Conservation (phyloP, 345 rosid genomes). For the Clarkia xantiana region DNA sequence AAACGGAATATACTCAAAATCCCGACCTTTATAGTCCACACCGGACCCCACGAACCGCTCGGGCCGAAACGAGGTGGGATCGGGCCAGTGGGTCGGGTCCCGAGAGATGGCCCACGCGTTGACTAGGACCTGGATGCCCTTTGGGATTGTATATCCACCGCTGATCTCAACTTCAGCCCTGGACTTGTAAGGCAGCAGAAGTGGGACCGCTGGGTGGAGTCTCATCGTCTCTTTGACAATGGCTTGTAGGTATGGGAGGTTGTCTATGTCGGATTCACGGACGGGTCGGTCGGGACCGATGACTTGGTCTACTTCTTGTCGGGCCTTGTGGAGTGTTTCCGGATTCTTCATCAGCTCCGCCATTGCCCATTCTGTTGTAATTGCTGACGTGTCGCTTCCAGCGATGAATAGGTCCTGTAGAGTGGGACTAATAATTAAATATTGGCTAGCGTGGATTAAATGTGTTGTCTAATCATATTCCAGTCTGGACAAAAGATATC, state of each 20-base stretch:
- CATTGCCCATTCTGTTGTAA: slow-evolving; percentile 24
- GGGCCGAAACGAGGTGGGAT: slow-evolving; percentile 8
- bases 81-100: slow-evolving; percentile 11
- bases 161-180: slow-evolving; percentile 5
- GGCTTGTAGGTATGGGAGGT: slow-evolving; percentile 10
- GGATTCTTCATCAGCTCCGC: slow-evolving; percentile 8
- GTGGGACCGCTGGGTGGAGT: slow-evolving; percentile 14
- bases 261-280: slow-evolving; percentile 14
- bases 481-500: too few relatives aligned
- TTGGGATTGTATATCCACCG: slow-evolving; percentile 10
- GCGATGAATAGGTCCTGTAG: slow-evolving; percentile 15
- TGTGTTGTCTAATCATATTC: not conserved
- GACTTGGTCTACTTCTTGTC: slow-evolving; percentile 5
- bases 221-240: slow-evolving; percentile 12
- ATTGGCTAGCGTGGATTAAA: too few relatives aligned
- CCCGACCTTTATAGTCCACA: slow-evolving; percentile 9
- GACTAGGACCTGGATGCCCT: slow-evolving; percentile 15
- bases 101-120: slow-evolving; percentile 17
- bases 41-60: slow-evolving; percentile 11
- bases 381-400: slow-evolving; percentile 17
- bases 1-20: slow-evolving; percentile 16
- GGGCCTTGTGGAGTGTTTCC: slow-evolving; percentile 4
- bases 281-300: slow-evolving; percentile 7
- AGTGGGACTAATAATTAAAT: not conserved
- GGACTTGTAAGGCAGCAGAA: slow-evolving; percentile 15